Base-by-base conservation (phyloP, 148 eudicot genomes). In the Simmondsia chinensis region DNA sequence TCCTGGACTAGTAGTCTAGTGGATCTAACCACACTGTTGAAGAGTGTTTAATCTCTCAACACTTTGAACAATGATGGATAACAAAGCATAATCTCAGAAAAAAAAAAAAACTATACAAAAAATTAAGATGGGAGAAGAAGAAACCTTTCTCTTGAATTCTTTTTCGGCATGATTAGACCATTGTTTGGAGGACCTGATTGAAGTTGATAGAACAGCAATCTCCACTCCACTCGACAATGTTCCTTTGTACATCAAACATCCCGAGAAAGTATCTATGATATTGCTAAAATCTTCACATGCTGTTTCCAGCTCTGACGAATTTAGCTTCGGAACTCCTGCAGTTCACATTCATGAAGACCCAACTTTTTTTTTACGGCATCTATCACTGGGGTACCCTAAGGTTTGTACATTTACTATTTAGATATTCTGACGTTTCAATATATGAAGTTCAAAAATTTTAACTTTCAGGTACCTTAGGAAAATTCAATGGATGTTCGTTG, bases 261-360 rank as follows among this genome's bases (percentile, higher is more conserved):
- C 76, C 2, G 72, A 44, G 39, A 61, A 58, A 9, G 68, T 71
- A 18, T 71, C 71, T n/a, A 71, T 57, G 1, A 71, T 66, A 29
- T 71, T 71, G 61, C 76, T 71, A 24, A 71, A 71, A 51, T 71
- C 76, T 39, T 71, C 76, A 28, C 76, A 71, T 11, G 76, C 76
- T 51, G 69, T 66, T 38, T 71, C 60, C 1, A 71, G 53, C 33
- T 71, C 76, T 1, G 58, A 30, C 2, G 65, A 47, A 48, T 52
- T 61, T 15, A 71, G 31, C 57, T 19, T 61, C 1, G 76, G 76
- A 35, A 66, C 76, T 31, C 76, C 76, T 71, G 50, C 61, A 71
- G 12, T 26, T 39, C 43, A 50, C 38, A 44, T 20, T 33, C 17
- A 24, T 19, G 23, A 24, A 0, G 9, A 22, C 4, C 22, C 26